Evolutionary conservation across 2,329 filamentous ascomycete genomes (phyloP), one percentile per base, ranked within the genome.

Genomic region (Phoma sp.): DNA sequence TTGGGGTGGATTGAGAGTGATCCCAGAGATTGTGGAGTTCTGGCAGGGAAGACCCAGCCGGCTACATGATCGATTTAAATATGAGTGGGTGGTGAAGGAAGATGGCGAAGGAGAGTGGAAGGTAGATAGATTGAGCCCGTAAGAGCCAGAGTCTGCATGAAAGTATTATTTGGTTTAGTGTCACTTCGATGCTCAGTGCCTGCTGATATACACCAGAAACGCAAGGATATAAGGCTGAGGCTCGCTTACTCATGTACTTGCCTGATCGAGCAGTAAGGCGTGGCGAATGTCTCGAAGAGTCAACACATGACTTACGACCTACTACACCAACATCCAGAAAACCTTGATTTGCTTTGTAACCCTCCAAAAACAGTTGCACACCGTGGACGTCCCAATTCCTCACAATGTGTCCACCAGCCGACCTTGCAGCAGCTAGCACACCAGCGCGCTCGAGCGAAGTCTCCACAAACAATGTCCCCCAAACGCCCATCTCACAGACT

Each of bases 11-110:
- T 73, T 97, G 74, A 86, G 94, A 65, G 84, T 99, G 57, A 83
- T 93, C 61, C 94, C 95, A 0, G 89, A 92, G 70, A 85, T 86
- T 66, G 84, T 99, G 43, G 95, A 99, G 82, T 99, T 99, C 74
- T 99, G 95, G 85, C 93, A 97, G 81, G 95, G 95, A 2, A 85
- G 95, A 67, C 85, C 91, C 72, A 96, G 89, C 77, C 84, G 95
- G 56, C 78, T 99, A 75, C 95, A 99, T 78, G 95, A 99, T 81
- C 88, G 95, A 22, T 98, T 99, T 74, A 84, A 88, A 58, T 98
- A 97, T 77, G 85, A 86, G 51, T 87, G 84, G 73, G 82, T 85
- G 44, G 80, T 72, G 38, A 70, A 67, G 12, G 74, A 71, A 63
- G 41, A 76, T 50, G 78, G 76, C 3, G 47, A 77, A 49, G 78